phyloP scores from a whole-genome alignment of 139 green algal species.

The Chlorella sp. region DNA sequence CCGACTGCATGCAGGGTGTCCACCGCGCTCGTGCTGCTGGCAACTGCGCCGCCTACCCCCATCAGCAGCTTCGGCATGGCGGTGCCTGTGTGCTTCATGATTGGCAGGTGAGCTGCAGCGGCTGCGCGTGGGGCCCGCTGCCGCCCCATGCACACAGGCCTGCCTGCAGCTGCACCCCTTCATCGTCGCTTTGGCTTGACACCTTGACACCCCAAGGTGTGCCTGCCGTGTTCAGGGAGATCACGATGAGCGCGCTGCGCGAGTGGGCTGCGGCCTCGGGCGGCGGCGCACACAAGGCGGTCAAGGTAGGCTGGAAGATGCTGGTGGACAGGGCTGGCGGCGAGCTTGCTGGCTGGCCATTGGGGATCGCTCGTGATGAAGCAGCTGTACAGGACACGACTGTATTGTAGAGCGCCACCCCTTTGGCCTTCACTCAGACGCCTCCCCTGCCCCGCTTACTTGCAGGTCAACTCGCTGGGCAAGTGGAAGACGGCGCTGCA shows the following conservation, averaged over 20 bases:
- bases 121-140: neutral
- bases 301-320: constrained; percentile 25
- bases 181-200: constrained; percentile 6
- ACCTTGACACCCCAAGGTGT: constrained; percentile 70
- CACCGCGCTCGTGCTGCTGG: constrained; percentile 85
- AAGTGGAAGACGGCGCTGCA: constrained; percentile 73
- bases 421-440: neutral
- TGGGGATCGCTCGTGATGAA: too few relatives aligned
- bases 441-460: neutral
- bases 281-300: constrained; percentile 61
- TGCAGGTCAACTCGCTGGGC: constrained; percentile 61
- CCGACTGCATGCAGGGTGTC: constrained; percentile 76
- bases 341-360: too few relatives aligned
- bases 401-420: too few relatives aligned
- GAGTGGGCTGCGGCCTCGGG: constrained; percentile 91
- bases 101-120: constrained; percentile 55
- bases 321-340: neutral
- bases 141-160: neutral
- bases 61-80: constrained; percentile 34
- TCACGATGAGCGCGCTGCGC: constrained; percentile 91
- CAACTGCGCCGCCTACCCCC: constrained; percentile 60
- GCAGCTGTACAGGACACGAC: too few relatives aligned
- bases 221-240: constrained; percentile 64
- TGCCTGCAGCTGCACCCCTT: neutral
- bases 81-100: constrained; percentile 68